Conservation (phyloP, 2,329 filamentous ascomycete species). For the Calonectria pseudoreteaudii region DNA sequence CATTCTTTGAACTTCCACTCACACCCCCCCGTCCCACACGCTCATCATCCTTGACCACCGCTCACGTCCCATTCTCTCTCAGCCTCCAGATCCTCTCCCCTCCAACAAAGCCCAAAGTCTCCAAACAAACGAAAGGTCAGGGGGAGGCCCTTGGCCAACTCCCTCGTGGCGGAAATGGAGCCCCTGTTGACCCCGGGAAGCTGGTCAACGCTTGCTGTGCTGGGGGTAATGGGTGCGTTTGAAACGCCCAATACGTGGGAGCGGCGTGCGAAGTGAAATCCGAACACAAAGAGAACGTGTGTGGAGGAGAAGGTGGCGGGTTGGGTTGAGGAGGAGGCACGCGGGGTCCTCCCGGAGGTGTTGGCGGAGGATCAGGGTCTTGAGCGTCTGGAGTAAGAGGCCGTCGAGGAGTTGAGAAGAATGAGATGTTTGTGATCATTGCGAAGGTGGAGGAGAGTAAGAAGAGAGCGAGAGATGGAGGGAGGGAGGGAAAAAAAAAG, state of each 20-base stretch:
- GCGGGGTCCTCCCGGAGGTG: conserved; percentile 44
- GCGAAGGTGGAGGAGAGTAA: neutral
- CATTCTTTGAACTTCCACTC: neutral
- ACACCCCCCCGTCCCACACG: neutral
- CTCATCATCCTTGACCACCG: conserved; percentile 1
- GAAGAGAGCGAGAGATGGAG: neutral
- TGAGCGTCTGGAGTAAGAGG: conserved; percentile 18
- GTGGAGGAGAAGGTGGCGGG: conserved; percentile 45
- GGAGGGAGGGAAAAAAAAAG: neutral
- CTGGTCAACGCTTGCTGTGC: conserved; percentile 24
- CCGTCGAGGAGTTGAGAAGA: conserved; percentile 9
- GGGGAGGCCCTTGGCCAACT: conserved; percentile 13
- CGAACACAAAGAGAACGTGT: conserved; percentile 21
- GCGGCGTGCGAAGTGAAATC: neutral
- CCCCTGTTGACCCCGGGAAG: conserved; percentile 18
- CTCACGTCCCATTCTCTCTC: neutral
- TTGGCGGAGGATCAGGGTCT: conserved; percentile 43
- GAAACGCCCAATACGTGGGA: neutral
- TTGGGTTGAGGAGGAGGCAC: conserved; percentile 43
- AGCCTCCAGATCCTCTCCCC: conserved; percentile 20
- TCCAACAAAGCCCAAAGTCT: conserved; percentile 11
- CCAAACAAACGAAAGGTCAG: conserved; percentile 15
- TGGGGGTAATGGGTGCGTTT: neutral
- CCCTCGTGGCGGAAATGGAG: conserved; percentile 19
- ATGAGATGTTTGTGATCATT: conserved; percentile 22